Base-by-base conservation (phyloP, 148 eudicot species). In the Rhododendron vialii region DNA sequence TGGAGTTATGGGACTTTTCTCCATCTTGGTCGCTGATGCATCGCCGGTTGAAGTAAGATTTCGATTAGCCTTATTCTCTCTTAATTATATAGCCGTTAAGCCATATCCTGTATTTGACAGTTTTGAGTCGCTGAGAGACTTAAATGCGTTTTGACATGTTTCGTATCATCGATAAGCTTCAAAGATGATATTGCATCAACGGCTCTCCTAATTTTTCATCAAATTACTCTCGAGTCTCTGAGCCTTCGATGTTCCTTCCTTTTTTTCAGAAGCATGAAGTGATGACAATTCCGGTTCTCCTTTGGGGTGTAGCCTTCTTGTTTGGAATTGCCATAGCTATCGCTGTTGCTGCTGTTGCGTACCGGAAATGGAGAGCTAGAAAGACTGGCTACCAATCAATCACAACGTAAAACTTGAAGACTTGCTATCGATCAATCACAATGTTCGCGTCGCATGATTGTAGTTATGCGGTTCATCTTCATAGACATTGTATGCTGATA, bases 1-100 rank as follows among this genome's bases (percentile, higher is more conserved):
- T 2, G 99, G 99, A 85, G 98, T 96, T 83, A 96, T 96, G 99
- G 98, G 94, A 33, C 95, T 96, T 69, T 94, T 96, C 90, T 95
- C 95, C 92, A 84, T 96, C 71, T 87, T 96, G 85, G 89, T 96
- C 75, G 95, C 98, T 28, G 93, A 94, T 79, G 85, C 92, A 35
- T 48, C 87, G 18, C 89, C 94, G 1, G 50, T 83, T 75, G 4
- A 84, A n/a, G 92, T 90, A 87, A 88, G 90, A 82, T 85, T 78
- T 79, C 30, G n/a, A 33, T 20, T 33, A 3, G 14, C 13, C 35
- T 30, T 36, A 1, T 10, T 24, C 15, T 4, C 20, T 20, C 17
- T 9, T 24, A 63, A 0, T 28, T 28, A 26, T 5, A 8, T 11
- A 10, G 33, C 38, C 38, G 38, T 36, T 36, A 36, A 36, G 38